Conservation (phyloP, 306 rosid genomes). For the Trifolium repens region DNA sequence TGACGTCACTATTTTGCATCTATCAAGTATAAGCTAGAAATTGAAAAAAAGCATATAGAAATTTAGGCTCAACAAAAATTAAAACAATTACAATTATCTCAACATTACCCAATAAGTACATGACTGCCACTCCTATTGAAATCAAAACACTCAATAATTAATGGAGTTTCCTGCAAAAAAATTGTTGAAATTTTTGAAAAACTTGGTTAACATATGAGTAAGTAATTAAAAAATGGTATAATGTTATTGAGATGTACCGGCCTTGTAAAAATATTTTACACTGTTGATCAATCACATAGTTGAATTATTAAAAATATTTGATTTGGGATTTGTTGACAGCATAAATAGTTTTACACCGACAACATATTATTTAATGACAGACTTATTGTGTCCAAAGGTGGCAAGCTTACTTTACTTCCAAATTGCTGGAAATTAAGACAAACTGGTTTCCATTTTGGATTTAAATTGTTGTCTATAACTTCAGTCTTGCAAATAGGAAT, state of each 20-base stretch:
- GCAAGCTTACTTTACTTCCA: conserved; percentile 74
- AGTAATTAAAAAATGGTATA: conserved; percentile 10
- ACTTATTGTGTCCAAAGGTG: conserved; percentile 1
- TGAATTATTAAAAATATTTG: too few relatives aligned
- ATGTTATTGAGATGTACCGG: not conserved
- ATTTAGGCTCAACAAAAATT: not conserved
- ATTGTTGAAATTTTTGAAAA: not conserved
- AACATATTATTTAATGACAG: not conserved
- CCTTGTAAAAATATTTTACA: not conserved
- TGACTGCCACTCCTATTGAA: conserved; percentile 84
- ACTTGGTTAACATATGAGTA: conserved; percentile 14
- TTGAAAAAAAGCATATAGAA: not conserved
- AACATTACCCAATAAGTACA: conserved; percentile 72
- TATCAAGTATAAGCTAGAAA: not conserved
- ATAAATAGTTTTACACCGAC: not conserved
- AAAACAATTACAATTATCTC: conserved; percentile 7
- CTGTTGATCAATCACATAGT: too few relatives aligned
- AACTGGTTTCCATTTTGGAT: conserved; percentile 83
- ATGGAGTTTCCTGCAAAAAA: conserved; percentile 67
- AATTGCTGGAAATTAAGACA: conserved; percentile 67
- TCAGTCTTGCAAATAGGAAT: conserved; percentile 93
- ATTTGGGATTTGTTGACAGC: not conserved
- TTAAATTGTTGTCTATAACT: conserved; percentile 68
- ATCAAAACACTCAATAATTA: conserved; percentile 87
- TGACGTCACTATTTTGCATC: conserved; percentile 22